These are phyloP conservation scores for Buddleja alternifolia DNA, from an alignment of 257 asterid species.

Conservation along the genomic window DNA sequence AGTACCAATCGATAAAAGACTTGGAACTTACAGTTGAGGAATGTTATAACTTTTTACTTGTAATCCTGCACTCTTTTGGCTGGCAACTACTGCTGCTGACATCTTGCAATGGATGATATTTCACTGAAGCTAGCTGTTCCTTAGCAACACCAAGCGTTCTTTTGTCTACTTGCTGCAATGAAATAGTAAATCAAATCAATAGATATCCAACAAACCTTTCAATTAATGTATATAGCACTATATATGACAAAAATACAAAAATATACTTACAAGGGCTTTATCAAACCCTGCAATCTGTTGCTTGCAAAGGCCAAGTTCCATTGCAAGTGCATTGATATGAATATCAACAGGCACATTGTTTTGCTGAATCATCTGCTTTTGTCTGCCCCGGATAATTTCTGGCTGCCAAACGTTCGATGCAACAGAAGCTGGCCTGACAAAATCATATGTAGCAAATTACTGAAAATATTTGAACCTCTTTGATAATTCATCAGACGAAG, in stretches of 20 bases:
- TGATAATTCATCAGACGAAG: slow-evolving; percentile 3
- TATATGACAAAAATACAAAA: background rate
- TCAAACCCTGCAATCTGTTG: slow-evolving; percentile 68
- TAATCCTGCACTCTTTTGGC: slow-evolving; percentile 34
- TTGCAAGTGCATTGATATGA: slow-evolving; percentile 69
- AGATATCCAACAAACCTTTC: background rate
- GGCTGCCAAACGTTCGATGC: slow-evolving; percentile 96
- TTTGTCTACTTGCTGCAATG: slow-evolving; percentile 58
- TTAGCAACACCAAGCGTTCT: slow-evolving; percentile 58
- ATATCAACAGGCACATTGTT: slow-evolving; percentile 59
- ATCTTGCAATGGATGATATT: slow-evolving; percentile 78
- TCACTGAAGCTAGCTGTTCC: slow-evolving; percentile 64
- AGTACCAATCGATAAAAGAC: slow-evolving; percentile 2
- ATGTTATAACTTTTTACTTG: slow-evolving; percentile 54
- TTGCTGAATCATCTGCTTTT: slow-evolving; percentile 73
- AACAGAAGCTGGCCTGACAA: slow-evolving; percentile 74
- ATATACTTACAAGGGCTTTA: slow-evolving; percentile 62
- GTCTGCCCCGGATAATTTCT: slow-evolving; percentile 70
- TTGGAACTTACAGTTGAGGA: slow-evolving; percentile 28
- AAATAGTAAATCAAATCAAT: slow-evolving; percentile 21
- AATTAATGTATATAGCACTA: too few species aligned
- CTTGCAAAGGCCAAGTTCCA: slow-evolving; percentile 90
- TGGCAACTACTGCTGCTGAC: slow-evolving; percentile 27
- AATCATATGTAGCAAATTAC: background rate
- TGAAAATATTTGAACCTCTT: background rate